Base-by-base conservation (phyloP, 148 eudicot species). In the Bassia scoparia region DNA sequence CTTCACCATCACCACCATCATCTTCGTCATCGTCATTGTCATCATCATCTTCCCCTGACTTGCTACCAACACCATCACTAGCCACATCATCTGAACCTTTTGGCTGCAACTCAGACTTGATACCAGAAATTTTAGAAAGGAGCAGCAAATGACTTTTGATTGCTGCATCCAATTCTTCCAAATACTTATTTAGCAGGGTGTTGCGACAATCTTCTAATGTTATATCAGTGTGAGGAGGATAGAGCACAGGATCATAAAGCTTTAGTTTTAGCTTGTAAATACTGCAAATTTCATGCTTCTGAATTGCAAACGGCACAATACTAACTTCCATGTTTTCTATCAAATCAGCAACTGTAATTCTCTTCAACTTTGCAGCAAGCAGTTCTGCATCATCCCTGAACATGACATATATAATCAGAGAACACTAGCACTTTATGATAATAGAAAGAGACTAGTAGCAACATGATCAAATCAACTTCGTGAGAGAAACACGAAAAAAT, bases 311-410 rank as follows among this genome's bases (percentile, higher is more conserved):
- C 11, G 92, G 95, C 75, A 83, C 73, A 44, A 86, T 76, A 52
- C 79, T 61, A 31, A 92, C 94, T 79, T 90, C 96, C 76, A 96
- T 84, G 52, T 84, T 82, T 83, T 92, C 92, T 58, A 87, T 82
- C 70, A 92, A 59, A 73, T 92, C 95, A 34, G 99, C 96, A 66
- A 92, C 84, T 7, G 87, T 82, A 56, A 92, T 78, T 84, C 83
- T 90, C 83, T 83, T 92, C 79, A 89, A 66, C 53, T 77, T 87
- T 37, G 84, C 85, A 69, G 91, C 89, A 81, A 80, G 82, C 41
- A 76, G 72, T 64, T 83, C 86, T 0, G 96, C 97, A 79, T 95
- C 97, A 68, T 84, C 81, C 88, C 99, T 95, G 67, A 41, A 35
- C 21, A 37, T 10, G 48, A 17, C 46, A 35, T n/a, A 63, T 31